Conservation (phyloP, 192 early-diverging fungal species). For the Coemansia furcata region DNA sequence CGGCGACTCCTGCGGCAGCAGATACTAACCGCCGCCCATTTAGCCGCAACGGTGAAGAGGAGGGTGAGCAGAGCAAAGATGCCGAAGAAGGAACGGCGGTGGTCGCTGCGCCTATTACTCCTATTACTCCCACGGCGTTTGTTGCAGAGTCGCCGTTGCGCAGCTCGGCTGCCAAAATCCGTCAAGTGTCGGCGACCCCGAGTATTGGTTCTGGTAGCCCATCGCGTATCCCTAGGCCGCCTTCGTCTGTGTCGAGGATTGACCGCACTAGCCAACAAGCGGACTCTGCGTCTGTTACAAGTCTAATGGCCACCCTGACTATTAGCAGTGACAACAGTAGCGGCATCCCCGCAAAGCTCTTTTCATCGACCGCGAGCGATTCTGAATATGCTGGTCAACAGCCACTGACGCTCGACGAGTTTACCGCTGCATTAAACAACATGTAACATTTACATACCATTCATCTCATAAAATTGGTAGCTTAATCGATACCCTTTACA, state of each 20-base stretch:
- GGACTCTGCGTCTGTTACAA: slow-evolving; percentile 5
- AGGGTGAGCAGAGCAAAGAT: not conserved
- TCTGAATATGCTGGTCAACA: not conserved
- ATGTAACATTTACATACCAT: slow-evolving; percentile 7
- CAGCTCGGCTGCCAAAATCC: not conserved
- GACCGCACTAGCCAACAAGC: not conserved
- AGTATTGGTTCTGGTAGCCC: not conserved
- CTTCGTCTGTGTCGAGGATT: not conserved
- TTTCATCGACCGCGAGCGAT: not conserved
- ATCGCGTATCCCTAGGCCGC: slow-evolving; percentile 27
- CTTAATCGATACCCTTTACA: not conserved
- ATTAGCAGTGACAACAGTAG: not conserved
- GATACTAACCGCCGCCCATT: not conserved
- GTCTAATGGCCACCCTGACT: slow-evolving; percentile 1
- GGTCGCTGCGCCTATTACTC: not conserved
- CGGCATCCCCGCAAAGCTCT: not conserved
- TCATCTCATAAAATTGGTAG: not conserved
- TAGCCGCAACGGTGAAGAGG: slow-evolving; percentile 1
- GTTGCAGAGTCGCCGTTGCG: slow-evolving; percentile 1
- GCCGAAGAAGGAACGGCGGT: not conserved
- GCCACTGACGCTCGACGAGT: slow-evolving; percentile 16
- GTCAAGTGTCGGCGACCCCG: not conserved
- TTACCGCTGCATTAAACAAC: slow-evolving; percentile 15
- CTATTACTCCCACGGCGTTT: not conserved
- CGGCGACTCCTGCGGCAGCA: not conserved